These are phyloP conservation scores for Dinochytrium kinnereticum DNA, from an alignment of 371 early-diverging fungal genomes.

Conservation along the genomic window DNA sequence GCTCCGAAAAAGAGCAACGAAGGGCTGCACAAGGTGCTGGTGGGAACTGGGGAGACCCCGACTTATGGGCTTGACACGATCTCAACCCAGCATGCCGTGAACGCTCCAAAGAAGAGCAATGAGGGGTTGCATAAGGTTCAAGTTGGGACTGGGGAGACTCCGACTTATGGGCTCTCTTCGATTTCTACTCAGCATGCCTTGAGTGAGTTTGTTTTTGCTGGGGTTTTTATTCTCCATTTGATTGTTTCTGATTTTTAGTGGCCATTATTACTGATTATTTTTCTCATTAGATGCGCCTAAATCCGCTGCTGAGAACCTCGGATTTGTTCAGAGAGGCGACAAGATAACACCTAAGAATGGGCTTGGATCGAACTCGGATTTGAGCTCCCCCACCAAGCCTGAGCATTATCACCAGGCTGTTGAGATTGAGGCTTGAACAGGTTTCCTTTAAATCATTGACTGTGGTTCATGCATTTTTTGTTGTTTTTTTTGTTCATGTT, in stretches of 20 bases:
- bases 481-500: background rate
- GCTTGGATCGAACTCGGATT: constrained; percentile 1
- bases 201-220: background rate
- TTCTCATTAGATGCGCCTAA: background rate
- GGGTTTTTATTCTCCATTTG: background rate
- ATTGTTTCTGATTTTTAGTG: no score
- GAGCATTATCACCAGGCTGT: background rate
- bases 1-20: constrained; percentile 47
- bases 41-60: constrained; percentile 47
- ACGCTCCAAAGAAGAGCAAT: constrained; percentile 44
- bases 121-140: constrained; percentile 45
- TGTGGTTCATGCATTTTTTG: no score
- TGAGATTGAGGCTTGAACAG: background rate
- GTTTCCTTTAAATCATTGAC: no score
- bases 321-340: constrained; percentile 5
- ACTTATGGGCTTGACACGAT: constrained; percentile 38
- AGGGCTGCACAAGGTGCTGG: constrained; percentile 42
- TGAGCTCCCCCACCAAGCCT: background rate
- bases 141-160: constrained; percentile 46
- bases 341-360: background rate
- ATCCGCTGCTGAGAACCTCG: constrained; percentile 6
- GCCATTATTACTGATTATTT: background rate
- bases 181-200: constrained; percentile 43
- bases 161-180: no score
- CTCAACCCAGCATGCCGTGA: constrained; percentile 27